Percentiles rank a stretch among this genome's conserved stretches.
These are phyloP conservation scores for Lactarius psammicola DNA, from an alignment of 768 basidiomycete genomes.

Conservation along the genomic window DNA sequence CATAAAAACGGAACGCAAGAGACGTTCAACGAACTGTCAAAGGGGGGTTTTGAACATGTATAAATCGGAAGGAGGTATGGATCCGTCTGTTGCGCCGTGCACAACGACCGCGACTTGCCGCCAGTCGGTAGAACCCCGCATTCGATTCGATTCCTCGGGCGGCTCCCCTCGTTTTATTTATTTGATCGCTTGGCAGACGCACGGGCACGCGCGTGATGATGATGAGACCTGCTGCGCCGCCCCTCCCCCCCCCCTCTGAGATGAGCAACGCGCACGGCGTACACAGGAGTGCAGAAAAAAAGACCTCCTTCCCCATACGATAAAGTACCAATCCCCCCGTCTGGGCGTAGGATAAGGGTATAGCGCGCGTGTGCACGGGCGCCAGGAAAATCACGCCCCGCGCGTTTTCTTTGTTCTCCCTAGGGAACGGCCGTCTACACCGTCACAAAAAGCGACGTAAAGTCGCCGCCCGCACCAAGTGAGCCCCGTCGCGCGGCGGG, in stretches of 20 bases:
- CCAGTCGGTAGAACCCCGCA: not conserved
- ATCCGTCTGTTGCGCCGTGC: not conserved
- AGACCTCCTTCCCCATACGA: not conserved
- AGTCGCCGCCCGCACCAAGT: not conserved
- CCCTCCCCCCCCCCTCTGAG: no score
- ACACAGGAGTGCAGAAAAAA: not conserved
- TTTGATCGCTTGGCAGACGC: not conserved
- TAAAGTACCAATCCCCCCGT: not conserved
- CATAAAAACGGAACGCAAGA: not conserved
- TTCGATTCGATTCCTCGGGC: not conserved
- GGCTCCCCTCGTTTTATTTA: not conserved
- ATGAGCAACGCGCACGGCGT: not conserved
- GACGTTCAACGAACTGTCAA: slow-evolving; percentile 1
- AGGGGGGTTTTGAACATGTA: not conserved
- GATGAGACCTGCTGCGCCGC: not conserved
- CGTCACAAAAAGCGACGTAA: not conserved
- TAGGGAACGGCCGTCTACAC: no score
- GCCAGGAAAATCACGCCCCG: not conserved
- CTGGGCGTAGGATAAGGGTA: not conserved
- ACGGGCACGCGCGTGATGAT: not conserved
- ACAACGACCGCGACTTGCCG: not conserved
- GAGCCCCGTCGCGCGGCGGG: slow-evolving; percentile 2
- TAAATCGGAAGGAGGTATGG: not conserved
- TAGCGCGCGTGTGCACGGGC: not conserved
- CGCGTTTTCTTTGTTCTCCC: not conserved